Evolutionary conservation across 805 yeast genomes (phyloP), one percentile per base, ranked within the genome.

Genomic region (Lipomyces kockii): DNA sequence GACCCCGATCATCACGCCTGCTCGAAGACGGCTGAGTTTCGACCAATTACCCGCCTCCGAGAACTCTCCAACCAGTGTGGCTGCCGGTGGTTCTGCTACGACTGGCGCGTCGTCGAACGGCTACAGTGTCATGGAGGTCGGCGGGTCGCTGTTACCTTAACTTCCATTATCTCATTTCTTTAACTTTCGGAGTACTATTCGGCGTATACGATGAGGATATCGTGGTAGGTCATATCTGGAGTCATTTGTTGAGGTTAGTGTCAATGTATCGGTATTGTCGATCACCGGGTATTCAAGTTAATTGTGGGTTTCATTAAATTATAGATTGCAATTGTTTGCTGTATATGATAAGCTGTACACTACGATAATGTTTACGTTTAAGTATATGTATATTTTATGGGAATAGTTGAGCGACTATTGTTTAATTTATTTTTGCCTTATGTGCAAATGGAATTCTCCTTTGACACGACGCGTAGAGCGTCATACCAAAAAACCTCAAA

Each of bases 21-120:
- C 72, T 17, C 63, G 71, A 2, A 49, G 71, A 5, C 62, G 66
- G 12, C 58, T 74, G 25, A 74, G 72, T 55, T 74, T 74, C 52
- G 76, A 73, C 62, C 76, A 74, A 49, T 58, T 70, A 2, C 54
- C 61, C 20, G 56, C 32, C 12, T 29, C 60, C 1, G 58, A 57
- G 6, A 54, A 34, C 57, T 60, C 37, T 39, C 20, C 58, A 20
- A 32, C 51, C 3, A 37, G 6, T 22, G 46, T 37, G 8, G 25
- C 58, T 22, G 11, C 54, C 11, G 37, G 58, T 17, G 53, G 34
- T 11, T 17, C 22, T 43, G 14, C 22, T n/a, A 43, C 49, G 20
- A 43, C 20, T 43, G n/a, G 22, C 22, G 32, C 37, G 29, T 27
- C 53, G 17, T 9, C 57, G 27, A 34, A 29, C 20, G 12, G 34